Base-by-base conservation (phyloP, 257 asterid species). In the Penstemon davidsonii region DNA sequence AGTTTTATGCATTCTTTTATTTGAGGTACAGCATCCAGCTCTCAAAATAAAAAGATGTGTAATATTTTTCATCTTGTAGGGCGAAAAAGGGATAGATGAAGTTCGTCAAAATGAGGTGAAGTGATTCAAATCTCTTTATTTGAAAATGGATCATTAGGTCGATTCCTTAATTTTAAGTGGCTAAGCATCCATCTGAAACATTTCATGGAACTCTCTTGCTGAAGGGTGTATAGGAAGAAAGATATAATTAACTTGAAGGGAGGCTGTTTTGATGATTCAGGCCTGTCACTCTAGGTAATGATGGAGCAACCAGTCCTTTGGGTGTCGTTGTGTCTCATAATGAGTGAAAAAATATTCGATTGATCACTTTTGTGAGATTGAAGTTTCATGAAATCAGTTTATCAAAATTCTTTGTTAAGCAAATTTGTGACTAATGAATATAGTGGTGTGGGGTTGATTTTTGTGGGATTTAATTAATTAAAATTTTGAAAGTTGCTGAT, bases 31-130 rank as follows among this genome's bases (percentile, higher is more conserved):
- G 59, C 72, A 66, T 79, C 54, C 39, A 72, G 68, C 66, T 73
- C 71, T 69, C 75, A 56, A 78, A 82, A 70, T 80, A 25, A 78
- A 82, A 81, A 78, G 72, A 62, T 63, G 74, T 70, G 72, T 79
- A 75, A 75, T 77, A 75, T 77, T 80, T 62, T 80, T 77, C 70
- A 43, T 85, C 84, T 80, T 86, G 85, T 84, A 84, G 90, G 90
- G 73, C 80, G 60, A 80, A 74, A 82, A 75, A 43, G 82, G 92
- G 80, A 86, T 84, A 86, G 83, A 77, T 83, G 87, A 80, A 72
- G 88, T 81, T 77, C 87, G 37, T 72, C 64, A 73, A 75, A 78
- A 64, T 70, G 79, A 82, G 88, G 86, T 82, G 83, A 74, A 78
- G 79, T 59, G 60, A 73, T 62, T 59, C 74, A 25, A 46, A 55